These are phyloP conservation scores for Claviceps capensis DNA, from an alignment of 2,329 filamentous ascomycete genomes.

Conservation along the genomic window DNA sequence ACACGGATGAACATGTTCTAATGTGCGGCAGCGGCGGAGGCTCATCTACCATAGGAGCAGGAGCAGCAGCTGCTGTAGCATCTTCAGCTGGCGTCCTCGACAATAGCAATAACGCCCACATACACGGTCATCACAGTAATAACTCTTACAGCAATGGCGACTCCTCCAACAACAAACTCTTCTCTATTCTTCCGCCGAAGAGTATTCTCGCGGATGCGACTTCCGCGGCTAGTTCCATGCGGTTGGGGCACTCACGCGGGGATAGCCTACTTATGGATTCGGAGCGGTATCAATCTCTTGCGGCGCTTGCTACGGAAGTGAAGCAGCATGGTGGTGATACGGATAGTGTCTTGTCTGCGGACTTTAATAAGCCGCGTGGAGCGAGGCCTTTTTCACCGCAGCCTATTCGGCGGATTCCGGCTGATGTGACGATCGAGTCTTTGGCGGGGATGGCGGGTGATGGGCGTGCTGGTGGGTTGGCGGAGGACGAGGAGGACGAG, in stretches of 20 bases:
- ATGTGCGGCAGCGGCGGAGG: neutral
- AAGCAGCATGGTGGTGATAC: slow-evolving; percentile 19
- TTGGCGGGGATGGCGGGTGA: slow-evolving; percentile 8
- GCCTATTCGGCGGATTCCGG: slow-evolving; percentile 28
- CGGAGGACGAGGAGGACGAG: too few relatives aligned
- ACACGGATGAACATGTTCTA: slow-evolving; percentile 23
- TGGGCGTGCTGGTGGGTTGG: too few relatives aligned
- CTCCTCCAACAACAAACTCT: slow-evolving; percentile 34
- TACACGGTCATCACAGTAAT: too few relatives aligned
- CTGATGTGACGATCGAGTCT: slow-evolving; percentile 27
- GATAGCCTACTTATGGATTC: slow-evolving; percentile 42
- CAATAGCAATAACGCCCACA: neutral
- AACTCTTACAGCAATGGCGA: slow-evolving; percentile 13
- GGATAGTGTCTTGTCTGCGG: slow-evolving; percentile 39
- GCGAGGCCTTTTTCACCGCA: slow-evolving; percentile 48
- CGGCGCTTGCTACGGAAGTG: slow-evolving; percentile 27
- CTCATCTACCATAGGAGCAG: neutral
- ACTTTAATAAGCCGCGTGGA: slow-evolving; percentile 39
- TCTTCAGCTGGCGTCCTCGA: neutral
- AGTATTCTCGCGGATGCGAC: slow-evolving; percentile 44
- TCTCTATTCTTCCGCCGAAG: slow-evolving; percentile 50
- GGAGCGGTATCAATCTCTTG: slow-evolving; percentile 44
- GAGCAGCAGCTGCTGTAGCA: neutral
- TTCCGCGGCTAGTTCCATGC: slow-evolving; percentile 21
- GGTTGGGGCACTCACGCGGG: slow-evolving; percentile 26